Evolutionary conservation across 352 stramenopile species (phyloP).

Genomic region (Achlya hypogyna): DNA sequence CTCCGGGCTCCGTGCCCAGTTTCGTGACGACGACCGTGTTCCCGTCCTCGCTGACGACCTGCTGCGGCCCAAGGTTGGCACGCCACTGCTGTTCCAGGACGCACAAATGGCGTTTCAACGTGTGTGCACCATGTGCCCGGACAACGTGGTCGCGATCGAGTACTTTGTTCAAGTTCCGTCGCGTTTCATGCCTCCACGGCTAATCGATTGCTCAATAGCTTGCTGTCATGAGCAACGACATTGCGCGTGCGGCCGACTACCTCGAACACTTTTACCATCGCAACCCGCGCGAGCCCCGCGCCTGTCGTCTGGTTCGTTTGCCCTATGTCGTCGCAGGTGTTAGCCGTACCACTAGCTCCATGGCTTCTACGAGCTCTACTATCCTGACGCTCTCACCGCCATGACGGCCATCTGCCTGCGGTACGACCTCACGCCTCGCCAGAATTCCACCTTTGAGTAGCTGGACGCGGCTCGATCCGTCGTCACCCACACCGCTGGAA

Average conservation of each 20-base stretch:
- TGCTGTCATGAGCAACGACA: slow-evolving; percentile 47
- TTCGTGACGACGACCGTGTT: slow-evolving; percentile 29
- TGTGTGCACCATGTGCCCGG: slow-evolving; percentile 43
- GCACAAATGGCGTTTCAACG: slow-evolving; percentile 42
- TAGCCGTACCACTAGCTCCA: slow-evolving; percentile 17
- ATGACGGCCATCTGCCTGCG: slow-evolving; percentile 24
- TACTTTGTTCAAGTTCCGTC: slow-evolving; percentile 37
- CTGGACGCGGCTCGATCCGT: slow-evolving; percentile 26
- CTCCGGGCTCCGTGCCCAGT: slow-evolving; percentile 43
- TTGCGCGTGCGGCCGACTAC: slow-evolving; percentile 52
- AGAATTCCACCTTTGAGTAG: slow-evolving; percentile 26
- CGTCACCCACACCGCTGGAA: neutral
- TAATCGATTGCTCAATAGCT: slow-evolving; percentile 26
- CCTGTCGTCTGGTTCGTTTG: slow-evolving; percentile 43
- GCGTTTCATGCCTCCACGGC: neutral
- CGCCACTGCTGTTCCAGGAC: slow-evolving; percentile 68
- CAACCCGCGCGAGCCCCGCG: slow-evolving; percentile 49
- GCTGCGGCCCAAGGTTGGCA: slow-evolving; percentile 57
- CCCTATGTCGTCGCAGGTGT: neutral
- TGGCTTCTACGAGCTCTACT: slow-evolving; percentile 24
- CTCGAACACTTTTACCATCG: slow-evolving; percentile 61
- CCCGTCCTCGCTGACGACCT: slow-evolving; percentile 47
- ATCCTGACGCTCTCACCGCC: slow-evolving; percentile 20
- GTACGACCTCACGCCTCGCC: no score
- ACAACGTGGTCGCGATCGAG: slow-evolving; percentile 53